A percentile compares a stretch with the other conserved stretches of the same genome.
Conservation (phyloP, 768 basidiomycete genomes). For the Leccinum arenicola region DNA sequence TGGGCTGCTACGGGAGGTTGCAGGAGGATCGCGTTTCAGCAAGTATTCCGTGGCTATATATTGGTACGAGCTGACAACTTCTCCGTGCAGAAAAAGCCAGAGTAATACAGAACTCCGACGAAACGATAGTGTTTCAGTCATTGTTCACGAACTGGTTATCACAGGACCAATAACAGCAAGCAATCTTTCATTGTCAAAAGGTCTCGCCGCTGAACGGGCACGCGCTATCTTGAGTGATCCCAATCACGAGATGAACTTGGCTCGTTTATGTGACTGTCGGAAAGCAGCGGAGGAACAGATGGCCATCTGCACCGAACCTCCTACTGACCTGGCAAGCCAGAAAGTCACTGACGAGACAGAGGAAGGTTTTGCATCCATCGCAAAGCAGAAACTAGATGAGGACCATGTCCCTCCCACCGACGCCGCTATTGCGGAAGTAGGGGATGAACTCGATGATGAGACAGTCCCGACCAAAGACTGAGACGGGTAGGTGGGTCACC, state of each 20-base stretch:
- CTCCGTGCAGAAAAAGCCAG: conserved; percentile 37
- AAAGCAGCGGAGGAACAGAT: conserved; percentile 15
- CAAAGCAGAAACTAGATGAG: conserved; percentile 32
- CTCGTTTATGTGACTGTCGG: conserved; percentile 42
- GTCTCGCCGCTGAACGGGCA: conserved; percentile 63
- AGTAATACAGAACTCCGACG: conserved; percentile 42
- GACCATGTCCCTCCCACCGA: conserved; percentile 15
- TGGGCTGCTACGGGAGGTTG: conserved; percentile 66
- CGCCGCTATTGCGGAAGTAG: conserved; percentile 15
- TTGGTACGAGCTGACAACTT: conserved; percentile 1
- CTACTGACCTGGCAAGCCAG: conserved; percentile 19
- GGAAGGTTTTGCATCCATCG: conserved; percentile 47
- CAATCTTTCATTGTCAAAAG: conserved; percentile 62
- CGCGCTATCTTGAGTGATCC: conserved; percentile 49
- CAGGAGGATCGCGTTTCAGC: conserved; percentile 45
- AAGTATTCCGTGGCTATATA: conserved; percentile 21
- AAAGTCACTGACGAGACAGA: conserved; percentile 44
- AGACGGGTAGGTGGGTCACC: conserved; percentile 9
- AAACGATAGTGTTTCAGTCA: conserved; percentile 52
- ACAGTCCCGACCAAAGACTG: not conserved
- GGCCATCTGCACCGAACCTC: conserved; percentile 14
- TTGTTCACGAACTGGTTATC: conserved; percentile 56
- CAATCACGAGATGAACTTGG: conserved; percentile 43
- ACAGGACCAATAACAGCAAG: conserved; percentile 59
- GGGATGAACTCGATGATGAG: conserved; percentile 21